Evolutionary conservation across 345 rosid species (phyloP), one percentile per base, ranked within the genome.

Genomic region (Pistacia integerrima): DNA sequence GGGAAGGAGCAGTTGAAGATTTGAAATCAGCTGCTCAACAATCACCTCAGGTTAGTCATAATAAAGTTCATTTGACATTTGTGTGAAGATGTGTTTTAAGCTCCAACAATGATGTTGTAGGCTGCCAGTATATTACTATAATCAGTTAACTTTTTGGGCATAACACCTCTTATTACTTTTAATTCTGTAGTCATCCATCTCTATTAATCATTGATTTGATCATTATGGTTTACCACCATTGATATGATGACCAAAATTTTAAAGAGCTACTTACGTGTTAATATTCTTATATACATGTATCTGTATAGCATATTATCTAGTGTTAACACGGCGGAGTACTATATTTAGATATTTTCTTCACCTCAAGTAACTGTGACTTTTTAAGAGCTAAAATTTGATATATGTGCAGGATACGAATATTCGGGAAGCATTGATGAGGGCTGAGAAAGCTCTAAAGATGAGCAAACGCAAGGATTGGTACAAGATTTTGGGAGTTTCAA

Each of bases 1-100:
- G 95, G 95, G 98, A 94, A 89, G 99, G 99, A 79, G 99, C 99
- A 46, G 93, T 97, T 67, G 91, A 87, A 57, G 99, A 97, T 85
- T 78, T 94, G 55, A 92, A 92, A 77, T 77, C 90, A 38, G 99
- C 97, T 11, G 97, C 98, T 79, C 90, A 94, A 80, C 78, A 74
- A 70, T 92, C 94, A 30, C 94, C 98, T 67, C 97, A 94, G 97
- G 98, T 96, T 83, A 57, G 90, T 81, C 20, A 33, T 28, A 30
- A 51, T 58, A 20, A 75, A 46, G 25, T 62, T 61, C 25, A 67
- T 38, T 36, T 9, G 20, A 12, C 25, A 64, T 63, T 55, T 44
- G 1, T 35, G 41, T 67, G 5, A 17, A 11, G 22, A 14, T 41
- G 58, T 44, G 1, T 14, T 14, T 28, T 73, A 22, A 57, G 60